Conservation (phyloP, 1,139 yeast genomes). For the Zygosaccharomyces sapae region DNA sequence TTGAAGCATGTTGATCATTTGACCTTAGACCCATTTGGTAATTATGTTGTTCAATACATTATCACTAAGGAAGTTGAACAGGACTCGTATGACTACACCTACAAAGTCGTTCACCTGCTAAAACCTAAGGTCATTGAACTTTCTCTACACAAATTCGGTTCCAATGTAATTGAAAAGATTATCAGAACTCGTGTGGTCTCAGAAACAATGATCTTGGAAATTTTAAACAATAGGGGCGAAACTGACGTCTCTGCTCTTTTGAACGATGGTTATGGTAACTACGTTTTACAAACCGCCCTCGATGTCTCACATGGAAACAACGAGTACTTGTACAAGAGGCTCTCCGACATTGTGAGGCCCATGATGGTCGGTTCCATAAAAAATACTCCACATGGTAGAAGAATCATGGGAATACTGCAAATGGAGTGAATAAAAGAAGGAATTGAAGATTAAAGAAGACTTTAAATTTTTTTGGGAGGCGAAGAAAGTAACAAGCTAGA, state of each 20-base stretch:
- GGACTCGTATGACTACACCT: slow-evolving; percentile 32
- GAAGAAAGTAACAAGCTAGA: too few relatives aligned
- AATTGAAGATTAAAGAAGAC: too few relatives aligned
- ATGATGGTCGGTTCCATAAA: slow-evolving; percentile 50
- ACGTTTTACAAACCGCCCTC: slow-evolving; percentile 79
- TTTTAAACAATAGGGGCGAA: slow-evolving; percentile 44
- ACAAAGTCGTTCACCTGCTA: slow-evolving; percentile 35
- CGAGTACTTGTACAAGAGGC: slow-evolving; percentile 42
- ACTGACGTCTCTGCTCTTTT: slow-evolving; percentile 46
- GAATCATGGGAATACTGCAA: slow-evolving; percentile 50
- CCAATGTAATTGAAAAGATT: slow-evolving; percentile 91
- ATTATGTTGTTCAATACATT: slow-evolving; percentile 92
- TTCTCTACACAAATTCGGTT: slow-evolving; percentile 89
- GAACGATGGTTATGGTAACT: slow-evolving; percentile 70
- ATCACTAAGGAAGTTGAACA: slow-evolving; percentile 50
- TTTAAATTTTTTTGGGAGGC: too few relatives aligned
- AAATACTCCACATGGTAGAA: slow-evolving; percentile 91
- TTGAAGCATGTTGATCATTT: slow-evolving; percentile 43
- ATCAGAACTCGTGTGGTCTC: slow-evolving; percentile 56
- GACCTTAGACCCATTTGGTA: slow-evolving; percentile 90
- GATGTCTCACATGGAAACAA: slow-evolving; percentile 60
- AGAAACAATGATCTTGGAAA: slow-evolving; percentile 40
- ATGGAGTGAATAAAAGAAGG: slow-evolving; percentile 15
- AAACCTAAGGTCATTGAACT: slow-evolving; percentile 40
- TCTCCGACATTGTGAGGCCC: slow-evolving; percentile 58